A percentile compares a stretch with the other conserved stretches of the same genome.
Conservation (phyloP, 31 red algal species). For the Pterothamnion heteromorphum region DNA sequence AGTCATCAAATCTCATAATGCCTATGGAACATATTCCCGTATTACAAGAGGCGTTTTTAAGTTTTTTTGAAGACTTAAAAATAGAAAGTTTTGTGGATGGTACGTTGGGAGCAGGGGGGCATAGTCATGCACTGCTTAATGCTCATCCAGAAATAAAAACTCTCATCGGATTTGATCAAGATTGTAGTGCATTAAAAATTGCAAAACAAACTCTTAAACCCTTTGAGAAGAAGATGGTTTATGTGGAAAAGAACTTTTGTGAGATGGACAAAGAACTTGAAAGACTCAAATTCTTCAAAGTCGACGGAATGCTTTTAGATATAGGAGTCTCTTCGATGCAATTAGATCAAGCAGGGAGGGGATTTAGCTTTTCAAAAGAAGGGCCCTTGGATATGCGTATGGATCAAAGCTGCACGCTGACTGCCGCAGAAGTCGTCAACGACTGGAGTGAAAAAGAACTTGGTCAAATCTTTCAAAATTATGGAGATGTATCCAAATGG, state of each 20-base stretch:
- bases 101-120: conserved; percentile 72
- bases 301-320: conserved; percentile 81
- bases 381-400: conserved; percentile 99
- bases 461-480: conserved; percentile 59
- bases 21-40: too few relatives aligned
- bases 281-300: background rate
- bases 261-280: conserved; percentile 20
- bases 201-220: conserved; percentile 18
- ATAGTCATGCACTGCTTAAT: conserved; percentile 40
- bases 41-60: too few relatives aligned
- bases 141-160: conserved; percentile 30
- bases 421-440: conserved; percentile 83
- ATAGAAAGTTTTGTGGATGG: conserved; percentile 59
- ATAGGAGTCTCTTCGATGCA: conserved; percentile 94
- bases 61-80: too few relatives aligned
- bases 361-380: conserved; percentile 73
- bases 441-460: conserved; percentile 56
- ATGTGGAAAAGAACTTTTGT: background rate
- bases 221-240: background rate
- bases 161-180: conserved; percentile 61
- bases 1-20: too few relatives aligned
- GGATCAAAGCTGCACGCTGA: conserved; percentile 47
- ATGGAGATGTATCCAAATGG: conserved; percentile 76
- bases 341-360: conserved; percentile 67
- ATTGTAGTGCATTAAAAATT: conserved; percentile 29